Base-by-base conservation (phyloP, 1,139 yeast species). In the Blastobotrys ciferrii region DNA sequence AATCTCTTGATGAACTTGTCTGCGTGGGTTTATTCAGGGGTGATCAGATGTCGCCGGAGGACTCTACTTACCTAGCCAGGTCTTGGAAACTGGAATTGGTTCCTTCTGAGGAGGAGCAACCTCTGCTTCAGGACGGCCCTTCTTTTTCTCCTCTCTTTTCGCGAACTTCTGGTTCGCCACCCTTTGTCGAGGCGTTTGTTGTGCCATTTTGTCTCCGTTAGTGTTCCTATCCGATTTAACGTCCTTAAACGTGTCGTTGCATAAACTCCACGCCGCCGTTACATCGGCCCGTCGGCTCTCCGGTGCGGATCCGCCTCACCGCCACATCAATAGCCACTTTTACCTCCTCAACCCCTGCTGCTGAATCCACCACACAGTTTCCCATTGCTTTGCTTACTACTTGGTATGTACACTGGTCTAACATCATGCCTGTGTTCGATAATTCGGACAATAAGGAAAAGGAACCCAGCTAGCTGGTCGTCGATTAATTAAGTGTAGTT, bases 141-240 rank as follows among this genome's bases (percentile, higher is more conserved):
- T 71, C 58, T 66, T 78, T 52, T 77, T 75, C 62, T 82, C 85
- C 58, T 84, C 81, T 60, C 75, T 77, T 67, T 83, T 86, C 60
- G 86, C 88, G 68, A 82, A 91, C 66, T 81, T 86, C 61, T 79
- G 78, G 68, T 89, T 91, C 19, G 96, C 96, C 52, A 78, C 74
- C 71, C 91, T 84, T 72, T 89, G 96, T 62, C 78, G 81, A 50
- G 92, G 91, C 25, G 95, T 84, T 75, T 87, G 96, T 39, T 63
- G 62, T 42, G 57, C 56, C 56, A 54, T 56, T 35, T 20, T 44
- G 13, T 5, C 15, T 19, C 14, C 15, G 28, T 23, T 23, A 23
- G 9, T 23, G 28, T 23, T 9, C 9, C 28, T 23, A 23, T 23
- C 28, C 9, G 28, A 23, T 23, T 5, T 9, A n/a, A n/a, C 18